Percentiles rank a stretch among this genome's conserved stretches.
These are phyloP conservation scores for Elaphomyces granulatus DNA, from an alignment of 495 filamentous ascomycete genomes.

Conservation along the genomic window DNA sequence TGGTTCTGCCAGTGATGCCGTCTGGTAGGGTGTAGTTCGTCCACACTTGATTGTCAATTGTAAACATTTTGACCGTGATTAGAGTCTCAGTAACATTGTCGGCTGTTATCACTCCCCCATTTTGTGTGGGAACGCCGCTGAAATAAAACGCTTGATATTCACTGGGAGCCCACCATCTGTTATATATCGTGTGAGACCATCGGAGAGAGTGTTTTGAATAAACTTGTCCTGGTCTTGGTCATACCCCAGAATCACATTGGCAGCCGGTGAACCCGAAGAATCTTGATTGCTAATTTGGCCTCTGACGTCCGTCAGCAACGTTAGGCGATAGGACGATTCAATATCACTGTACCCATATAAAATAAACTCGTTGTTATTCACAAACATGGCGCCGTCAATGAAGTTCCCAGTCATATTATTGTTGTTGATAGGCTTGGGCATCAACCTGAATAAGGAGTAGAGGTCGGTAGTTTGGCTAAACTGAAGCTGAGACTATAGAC, in stretches of 20 bases:
- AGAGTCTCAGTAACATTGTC: constrained; percentile 30
- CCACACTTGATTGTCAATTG: constrained; percentile 33
- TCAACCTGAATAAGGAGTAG: constrained; percentile 31
- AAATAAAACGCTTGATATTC: constrained; percentile 54
- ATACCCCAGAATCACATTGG: constrained; percentile 28
- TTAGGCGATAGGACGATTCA: constrained; percentile 29
- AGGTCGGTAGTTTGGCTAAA: constrained; percentile 34
- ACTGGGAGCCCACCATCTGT: constrained; percentile 45
- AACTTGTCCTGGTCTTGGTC: constrained; percentile 26
- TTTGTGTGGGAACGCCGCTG: constrained; percentile 32
- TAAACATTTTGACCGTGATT: constrained; percentile 39
- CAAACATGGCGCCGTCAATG: constrained; percentile 43
- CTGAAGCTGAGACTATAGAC: constrained; percentile 2
- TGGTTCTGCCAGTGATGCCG: constrained; percentile 33
- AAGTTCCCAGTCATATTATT: constrained; percentile 41
- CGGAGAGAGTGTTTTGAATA: constrained; percentile 17
- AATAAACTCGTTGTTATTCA: constrained; percentile 41
- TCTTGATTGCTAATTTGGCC: constrained; percentile 7
- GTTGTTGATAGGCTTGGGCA: constrained; percentile 29
- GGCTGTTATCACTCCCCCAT: constrained; percentile 21
- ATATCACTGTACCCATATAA: constrained; percentile 4
- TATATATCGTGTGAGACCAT: constrained; percentile 39
- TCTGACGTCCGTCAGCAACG: constrained; percentile 6
- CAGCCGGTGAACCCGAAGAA: constrained; percentile 15
- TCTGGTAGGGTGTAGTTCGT: constrained; percentile 34